Evolutionary conservation across 2,329 filamentous ascomycete species (phyloP), one percentile per base, ranked within the genome.

Genomic region (Thielaviopsis populi): DNA sequence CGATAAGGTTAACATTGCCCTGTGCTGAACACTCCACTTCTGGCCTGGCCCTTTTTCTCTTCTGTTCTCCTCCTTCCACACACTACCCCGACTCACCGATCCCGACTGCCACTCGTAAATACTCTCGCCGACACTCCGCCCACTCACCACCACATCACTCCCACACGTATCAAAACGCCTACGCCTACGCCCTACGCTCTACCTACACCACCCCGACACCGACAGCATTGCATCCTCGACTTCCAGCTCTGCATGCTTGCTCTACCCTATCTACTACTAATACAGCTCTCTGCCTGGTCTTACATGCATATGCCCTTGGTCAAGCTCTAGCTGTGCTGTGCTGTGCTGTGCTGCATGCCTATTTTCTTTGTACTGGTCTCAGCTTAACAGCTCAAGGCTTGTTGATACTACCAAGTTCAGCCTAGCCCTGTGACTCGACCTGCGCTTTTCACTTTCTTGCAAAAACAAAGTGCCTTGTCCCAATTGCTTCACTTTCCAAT

Each of bases 251-350:
- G 42, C 15, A 46, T 46, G 3, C 42, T n/a, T 4, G 8, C 17
- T n/a, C 15, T 46, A 19, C 42, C n/a, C 42, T 15, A 5, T 37
- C 33, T 37, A 8, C 33, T 37, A 37, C 33, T 10, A 37, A 37
- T 37, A 37, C 33, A 37, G 10, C 43, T 43, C 42, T 53, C 40
- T 63, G 50, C 61, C 37, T 61, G 50, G 59, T 59, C 63, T 65
- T 61, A 60, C 58, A 54, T 61, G 56, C 54, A 53, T 64, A 41
- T 60, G 41, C 62, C 59, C 54, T 58, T 59, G 46, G 41, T 15
- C 42, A 56, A 37, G 24, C 61, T 54, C 27, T n/a, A 50, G 15
- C 43, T 61, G 48, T 43, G 30, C 30, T 33, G 30, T 33, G 30
- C n/a, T n/a, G n/a, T 17, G 19, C 58, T 60, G 30, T 46, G 22